Base-by-base conservation (phyloP, 345 rosid genomes). In the Eucalyptus lansdowneana region DNA sequence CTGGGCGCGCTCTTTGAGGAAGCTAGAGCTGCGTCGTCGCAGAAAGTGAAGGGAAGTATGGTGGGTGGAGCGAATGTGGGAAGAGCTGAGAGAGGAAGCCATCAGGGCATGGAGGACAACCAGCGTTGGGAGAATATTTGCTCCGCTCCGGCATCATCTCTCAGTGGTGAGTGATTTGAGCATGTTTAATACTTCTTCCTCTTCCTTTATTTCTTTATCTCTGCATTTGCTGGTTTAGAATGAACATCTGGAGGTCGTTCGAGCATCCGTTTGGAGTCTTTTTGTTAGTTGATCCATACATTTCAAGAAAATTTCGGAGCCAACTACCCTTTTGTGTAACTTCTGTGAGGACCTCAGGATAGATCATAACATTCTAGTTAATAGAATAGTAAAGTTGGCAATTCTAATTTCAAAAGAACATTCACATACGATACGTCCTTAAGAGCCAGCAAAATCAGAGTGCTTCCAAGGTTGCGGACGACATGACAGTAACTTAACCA, bases 1-100 rank as follows among this genome's bases (percentile, higher is more conserved):
- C 87, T 95, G 89, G 97, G 95, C 81, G 94, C 91, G 27, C 92
- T 96, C 87, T 86, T 96, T 89, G 89, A 92, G 91, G 97, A 96
- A 91, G 91, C 97, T 62, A 90, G 91, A 45, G 88, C 90, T 87
- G 51, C 94, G 65, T 89, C 93, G 24, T 47, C 60, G 21, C 37
- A 37, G 83, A 76, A 65, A 53, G 29, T 65, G 60, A 69, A 69
- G 47, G 83, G 47, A 76, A 21, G 47, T 21, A 21, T 76, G 83
- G 83, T 76, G 83, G 47, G 45, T 40, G 83, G 83, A 76, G 27
- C 7, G 83, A 40, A 76, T 24, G 83, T 76, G 83, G 83, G 47
- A 76, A 76, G 47, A 37, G 83, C 47, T 40, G 83, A 76, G 83
- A 76, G 83, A 40, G 83, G 15, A 76, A 37, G 83, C 83, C 83